These are phyloP conservation scores for Ambrosia trifida DNA, from an alignment of 129 eudicot genomes.

Conservation along the genomic window DNA sequence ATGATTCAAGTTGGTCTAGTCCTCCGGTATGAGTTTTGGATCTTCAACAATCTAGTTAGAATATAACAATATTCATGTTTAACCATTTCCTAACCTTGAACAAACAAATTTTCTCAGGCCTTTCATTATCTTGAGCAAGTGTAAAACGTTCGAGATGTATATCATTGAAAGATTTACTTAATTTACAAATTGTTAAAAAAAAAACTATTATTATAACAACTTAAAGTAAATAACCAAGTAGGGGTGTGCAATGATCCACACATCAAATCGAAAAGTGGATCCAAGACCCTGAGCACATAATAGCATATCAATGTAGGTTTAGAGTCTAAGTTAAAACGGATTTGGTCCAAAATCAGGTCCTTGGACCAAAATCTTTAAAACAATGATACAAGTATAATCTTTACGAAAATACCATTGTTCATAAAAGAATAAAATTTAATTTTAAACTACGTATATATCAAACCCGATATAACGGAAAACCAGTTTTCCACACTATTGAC, in stretches of 20 bases:
- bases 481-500: not conserved
- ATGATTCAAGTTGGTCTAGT: too few species aligned
- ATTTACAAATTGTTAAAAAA: not conserved
- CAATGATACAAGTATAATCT: not conserved
- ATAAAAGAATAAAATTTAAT: too few species aligned
- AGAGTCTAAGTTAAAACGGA: not conserved
- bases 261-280: not conserved
- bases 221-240: not conserved
- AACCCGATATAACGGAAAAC: not conserved
- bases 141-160: not conserved
- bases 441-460: not conserved
- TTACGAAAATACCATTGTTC: not conserved
- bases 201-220: not conserved
- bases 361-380: not conserved
- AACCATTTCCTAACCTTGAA: not conserved
- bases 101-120: not conserved
- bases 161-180: not conserved
- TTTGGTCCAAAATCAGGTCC: not conserved
- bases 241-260: not conserved
- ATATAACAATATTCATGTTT: not conserved
- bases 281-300: not conserved
- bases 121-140: not conserved
- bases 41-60: too few species aligned
- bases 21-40: too few species aligned
- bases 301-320: not conserved